Evolutionary conservation across 768 basidiomycete genomes (phyloP).

Genomic region (Tulasnella sp.): DNA sequence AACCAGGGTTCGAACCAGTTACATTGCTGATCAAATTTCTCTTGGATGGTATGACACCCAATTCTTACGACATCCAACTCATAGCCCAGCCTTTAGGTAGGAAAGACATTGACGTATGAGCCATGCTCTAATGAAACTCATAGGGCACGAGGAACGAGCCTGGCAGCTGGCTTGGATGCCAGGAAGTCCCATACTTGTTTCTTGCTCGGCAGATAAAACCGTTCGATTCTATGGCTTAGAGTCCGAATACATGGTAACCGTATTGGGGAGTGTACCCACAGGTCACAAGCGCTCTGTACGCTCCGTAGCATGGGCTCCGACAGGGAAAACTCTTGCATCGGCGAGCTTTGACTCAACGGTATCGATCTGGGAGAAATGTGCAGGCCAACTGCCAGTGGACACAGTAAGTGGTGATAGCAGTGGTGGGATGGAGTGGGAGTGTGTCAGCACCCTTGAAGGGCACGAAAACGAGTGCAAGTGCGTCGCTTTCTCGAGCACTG

Average conservation of each 20-base stretch:
- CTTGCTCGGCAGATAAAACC: slow-evolving; percentile 89
- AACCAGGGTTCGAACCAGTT: neutral
- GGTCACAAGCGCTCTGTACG: slow-evolving; percentile 84
- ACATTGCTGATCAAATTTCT: neutral
- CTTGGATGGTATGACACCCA: neutral
- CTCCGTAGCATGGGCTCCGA: slow-evolving; percentile 76
- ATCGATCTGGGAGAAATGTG: slow-evolving; percentile 74
- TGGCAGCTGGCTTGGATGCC: slow-evolving; percentile 92
- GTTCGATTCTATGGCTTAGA: slow-evolving; percentile 55
- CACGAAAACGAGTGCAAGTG: slow-evolving; percentile 95
- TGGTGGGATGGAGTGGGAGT: slow-evolving; percentile 84
- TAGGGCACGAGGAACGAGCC: slow-evolving; percentile 69
- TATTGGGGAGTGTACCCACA: too few relatives aligned
- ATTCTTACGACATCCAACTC: neutral
- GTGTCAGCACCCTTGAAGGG: slow-evolving; percentile 73
- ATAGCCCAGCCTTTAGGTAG: too few relatives aligned
- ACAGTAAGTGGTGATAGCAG: slow-evolving; percentile 53
- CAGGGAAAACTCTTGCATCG: slow-evolving; percentile 73
- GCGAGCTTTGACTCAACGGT: slow-evolving; percentile 91
- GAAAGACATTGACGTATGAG: too few relatives aligned
- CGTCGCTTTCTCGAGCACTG: slow-evolving; percentile 68
- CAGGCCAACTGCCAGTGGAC: slow-evolving; percentile 28
- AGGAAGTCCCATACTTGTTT: slow-evolving; percentile 62
- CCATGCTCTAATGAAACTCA: too few relatives aligned
- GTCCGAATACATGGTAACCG: slow-evolving; percentile 45